A percentile compares a stretch with the other conserved stretches of the same genome.
Evolutionary conservation across 2,329 filamentous ascomycete species (phyloP).

Genomic region (Paecilomyces variotii): DNA sequence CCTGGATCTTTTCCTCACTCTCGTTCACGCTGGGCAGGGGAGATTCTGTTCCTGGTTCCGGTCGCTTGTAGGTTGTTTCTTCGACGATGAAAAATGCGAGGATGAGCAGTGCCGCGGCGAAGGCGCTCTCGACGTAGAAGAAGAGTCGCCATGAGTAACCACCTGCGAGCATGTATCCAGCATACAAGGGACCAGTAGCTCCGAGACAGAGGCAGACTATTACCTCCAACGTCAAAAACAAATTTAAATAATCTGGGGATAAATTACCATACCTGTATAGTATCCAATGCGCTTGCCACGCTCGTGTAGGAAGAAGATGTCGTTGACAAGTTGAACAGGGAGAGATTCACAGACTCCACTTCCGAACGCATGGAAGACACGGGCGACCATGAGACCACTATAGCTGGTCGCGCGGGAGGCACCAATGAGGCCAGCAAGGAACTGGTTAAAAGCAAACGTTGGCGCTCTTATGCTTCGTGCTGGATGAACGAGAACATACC

Average conservation of each 20-base stretch:
- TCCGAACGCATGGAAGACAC: slow-evolving; percentile 36
- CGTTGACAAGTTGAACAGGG: slow-evolving; percentile 42
- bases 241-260: neutral
- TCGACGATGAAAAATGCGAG: slow-evolving; percentile 52
- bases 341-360: slow-evolving; percentile 41
- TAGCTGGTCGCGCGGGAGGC: slow-evolving; percentile 34
- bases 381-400: slow-evolving; percentile 33
- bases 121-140: slow-evolving; percentile 54
- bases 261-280: slow-evolving; percentile 42
- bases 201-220: slow-evolving; percentile 49
- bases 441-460: slow-evolving; percentile 14
- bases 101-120: slow-evolving; percentile 38
- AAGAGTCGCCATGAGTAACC: slow-evolving; percentile 53
- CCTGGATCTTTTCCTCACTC: slow-evolving; percentile 6
- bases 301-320: slow-evolving; percentile 42
- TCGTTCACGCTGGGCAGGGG: slow-evolving; percentile 3
- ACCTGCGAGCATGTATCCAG: slow-evolving; percentile 53
- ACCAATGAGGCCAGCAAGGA: slow-evolving; percentile 35
- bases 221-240: slow-evolving; percentile 1
- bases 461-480: neutral
- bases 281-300: slow-evolving; percentile 47
- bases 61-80: slow-evolving; percentile 48
- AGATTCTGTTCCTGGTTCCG: slow-evolving; percentile 13
- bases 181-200: slow-evolving; percentile 49
- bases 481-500: slow-evolving; percentile 10